A percentile compares a stretch with the other conserved stretches of the same genome.
phyloP scores from a whole-genome alignment of 805 yeast species.

The Candida germanica region DNA sequence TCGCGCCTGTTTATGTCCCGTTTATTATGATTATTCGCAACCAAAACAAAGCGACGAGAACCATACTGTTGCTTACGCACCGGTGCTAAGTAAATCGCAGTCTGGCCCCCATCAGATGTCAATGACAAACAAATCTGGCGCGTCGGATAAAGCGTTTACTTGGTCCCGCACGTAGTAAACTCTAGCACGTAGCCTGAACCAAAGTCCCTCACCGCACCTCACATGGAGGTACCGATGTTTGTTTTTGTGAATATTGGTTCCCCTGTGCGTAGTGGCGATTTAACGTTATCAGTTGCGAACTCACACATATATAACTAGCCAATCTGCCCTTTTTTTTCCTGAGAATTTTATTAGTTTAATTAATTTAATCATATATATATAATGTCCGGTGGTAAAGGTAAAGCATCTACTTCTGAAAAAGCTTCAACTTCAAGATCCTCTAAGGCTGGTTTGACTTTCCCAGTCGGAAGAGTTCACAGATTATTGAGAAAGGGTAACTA shows the following conservation, averaged over 20 bases:
- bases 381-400: constrained; percentile 86
- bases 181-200: too few species aligned
- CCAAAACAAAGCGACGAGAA: background rate
- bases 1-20: too few species aligned
- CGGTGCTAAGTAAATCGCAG: background rate
- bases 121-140: too few species aligned
- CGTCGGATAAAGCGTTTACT: too few species aligned
- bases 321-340: constrained; percentile 5
- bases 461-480: constrained; percentile 99
- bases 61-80: background rate
- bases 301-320: constrained; percentile 6
- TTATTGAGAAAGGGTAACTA: constrained; percentile 94
- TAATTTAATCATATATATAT: constrained; percentile 18
- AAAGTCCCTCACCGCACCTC: too few species aligned
- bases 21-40: background rate
- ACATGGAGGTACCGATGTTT: too few species aligned
- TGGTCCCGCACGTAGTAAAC: too few species aligned
- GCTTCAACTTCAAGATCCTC: constrained; percentile 97
- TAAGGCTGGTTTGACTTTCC: constrained; percentile 98
- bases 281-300: too few species aligned
- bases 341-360: constrained; percentile 3
- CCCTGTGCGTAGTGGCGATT: too few species aligned
- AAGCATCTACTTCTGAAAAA: constrained; percentile 92
- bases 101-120: too few species aligned
- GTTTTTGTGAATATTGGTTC: too few species aligned